Conservation (phyloP, 345 rosid genomes). For the Cardamine resedifolia region DNA sequence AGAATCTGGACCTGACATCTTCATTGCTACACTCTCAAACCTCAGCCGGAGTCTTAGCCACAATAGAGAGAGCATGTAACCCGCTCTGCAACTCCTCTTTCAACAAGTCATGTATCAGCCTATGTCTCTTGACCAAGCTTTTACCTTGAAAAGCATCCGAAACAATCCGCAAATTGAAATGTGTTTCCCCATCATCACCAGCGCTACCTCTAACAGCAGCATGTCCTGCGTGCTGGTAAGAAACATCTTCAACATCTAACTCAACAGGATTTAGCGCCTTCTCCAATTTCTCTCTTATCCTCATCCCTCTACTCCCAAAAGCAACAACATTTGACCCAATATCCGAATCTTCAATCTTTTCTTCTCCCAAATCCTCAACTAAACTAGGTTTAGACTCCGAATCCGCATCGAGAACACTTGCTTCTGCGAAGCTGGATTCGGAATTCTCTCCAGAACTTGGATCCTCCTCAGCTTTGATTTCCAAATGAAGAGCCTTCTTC, state of each 20-base stretch:
- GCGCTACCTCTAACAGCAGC: conserved; percentile 34
- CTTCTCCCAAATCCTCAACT: not conserved
- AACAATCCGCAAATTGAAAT: conserved; percentile 37
- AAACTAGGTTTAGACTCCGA: conserved; percentile 1
- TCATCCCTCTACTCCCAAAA: conserved; percentile 76
- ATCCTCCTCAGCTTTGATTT: conserved; percentile 42
- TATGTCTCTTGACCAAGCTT: conserved; percentile 42
- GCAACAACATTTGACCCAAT: conserved; percentile 16
- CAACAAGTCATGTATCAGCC: conserved; percentile 33
- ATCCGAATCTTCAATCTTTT: conserved; percentile 13
- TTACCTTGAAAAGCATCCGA: conserved; percentile 40
- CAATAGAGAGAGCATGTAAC: conserved; percentile 41
- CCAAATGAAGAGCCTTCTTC: conserved; percentile 67
- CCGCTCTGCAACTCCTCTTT: conserved; percentile 39
- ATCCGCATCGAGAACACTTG: conserved; percentile 21
- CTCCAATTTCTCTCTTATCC: conserved; percentile 71
- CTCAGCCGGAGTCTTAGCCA: conserved; percentile 39
- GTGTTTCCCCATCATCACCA: conserved; percentile 38
- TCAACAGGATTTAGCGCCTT: conserved; percentile 63
- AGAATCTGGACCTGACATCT: conserved; percentile 18
- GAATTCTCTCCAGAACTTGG: conserved; percentile 16
- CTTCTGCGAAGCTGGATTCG: conserved; percentile 20
- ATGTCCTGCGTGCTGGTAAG: conserved; percentile 74
- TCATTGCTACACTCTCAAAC: conserved; percentile 20
- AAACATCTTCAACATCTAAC: conserved; percentile 71